Evolutionary conservation across 1,284 basidiomycete species (phyloP), one percentile per base, ranked within the genome.

Genomic region (Pascua guehoae): DNA sequence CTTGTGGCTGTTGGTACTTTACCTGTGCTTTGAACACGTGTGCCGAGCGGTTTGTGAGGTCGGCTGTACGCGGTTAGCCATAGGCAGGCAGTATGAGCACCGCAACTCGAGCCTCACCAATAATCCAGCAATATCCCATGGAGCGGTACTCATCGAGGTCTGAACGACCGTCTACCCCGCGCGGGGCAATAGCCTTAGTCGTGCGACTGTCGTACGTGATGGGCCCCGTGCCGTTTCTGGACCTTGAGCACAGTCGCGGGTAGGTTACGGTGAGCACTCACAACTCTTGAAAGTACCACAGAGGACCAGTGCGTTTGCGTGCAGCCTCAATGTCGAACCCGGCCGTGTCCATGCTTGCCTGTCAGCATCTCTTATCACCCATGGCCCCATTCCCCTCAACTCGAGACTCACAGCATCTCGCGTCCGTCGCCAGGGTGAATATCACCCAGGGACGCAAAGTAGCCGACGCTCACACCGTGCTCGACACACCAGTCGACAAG

Each of bases 71-170:
- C 9, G 10, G 47, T 36, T 15, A 39, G 12, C 12, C 47, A 24
- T 11, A 47, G 16, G 17, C 17, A 50, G 41, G 17, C 14, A 15
- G 40, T 40, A 50, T 5, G 12, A 15, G 40, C 24, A 50, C 4
- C 49, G 39, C 40, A 50, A 32, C 3, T 4, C 4, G 24, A 39
- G 12, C 12, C 47, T 47, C 44, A 47, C 47, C 40, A 39, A 50
- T 50, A 18, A n/a, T 42, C 49, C 49, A 50, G 7, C 15, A 15
- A 24, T 41, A 50, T 5, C 49, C 49, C 40, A 50, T 24, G n/a
- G 12, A 2, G 12, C 24, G 41, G 49, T 41, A 50, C 8, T 12
- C 10, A 7, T 48, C 47, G 24, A 32, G 24, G 3, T 32, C 24
- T 32, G 24, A 3, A 32, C 24, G 24, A 32, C 24, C 24, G 24